These are phyloP conservation scores for Salix caprea DNA, from an alignment of 345 rosid genomes.

Conservation along the genomic window DNA sequence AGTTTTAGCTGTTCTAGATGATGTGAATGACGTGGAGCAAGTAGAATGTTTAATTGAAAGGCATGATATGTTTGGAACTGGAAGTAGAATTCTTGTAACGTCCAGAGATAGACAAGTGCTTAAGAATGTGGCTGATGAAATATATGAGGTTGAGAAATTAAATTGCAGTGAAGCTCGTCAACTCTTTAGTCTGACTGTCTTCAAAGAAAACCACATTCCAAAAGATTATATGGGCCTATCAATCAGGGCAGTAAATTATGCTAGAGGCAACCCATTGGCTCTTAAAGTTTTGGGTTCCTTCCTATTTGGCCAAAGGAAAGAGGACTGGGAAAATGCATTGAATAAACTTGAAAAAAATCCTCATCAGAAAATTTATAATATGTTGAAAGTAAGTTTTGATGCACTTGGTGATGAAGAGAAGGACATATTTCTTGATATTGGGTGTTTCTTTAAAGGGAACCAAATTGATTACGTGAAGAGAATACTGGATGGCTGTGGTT, in stretches of 20 bases:
- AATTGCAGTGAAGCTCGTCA: neutral
- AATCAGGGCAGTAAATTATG: neutral
- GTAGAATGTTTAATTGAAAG: neutral
- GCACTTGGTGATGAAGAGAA: neutral
- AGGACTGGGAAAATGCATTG: slow-evolving; percentile 7
- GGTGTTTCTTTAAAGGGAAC: slow-evolving; percentile 7
- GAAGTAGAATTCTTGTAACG: slow-evolving; percentile 9
- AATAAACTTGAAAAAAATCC: neutral
- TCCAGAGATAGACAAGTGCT: slow-evolving; percentile 18
- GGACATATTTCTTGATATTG: slow-evolving; percentile 15
- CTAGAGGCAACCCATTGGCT: slow-evolving; percentile 11
- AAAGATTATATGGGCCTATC: neutral
- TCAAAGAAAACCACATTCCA: neutral
- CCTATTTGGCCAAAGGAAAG: neutral
- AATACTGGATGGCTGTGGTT: neutral
- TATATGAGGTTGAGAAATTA: slow-evolving; percentile 1
- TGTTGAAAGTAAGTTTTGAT: slow-evolving; percentile 1
- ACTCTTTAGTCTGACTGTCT: slow-evolving; percentile 5
- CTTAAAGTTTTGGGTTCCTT: slow-evolving; percentile 18
- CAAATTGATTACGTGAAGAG: neutral
- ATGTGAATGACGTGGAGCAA: neutral
- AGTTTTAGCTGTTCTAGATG: slow-evolving; percentile 1
- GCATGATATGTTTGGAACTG: neutral
- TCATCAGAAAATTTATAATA: neutral
- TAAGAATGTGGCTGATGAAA: neutral